Evolutionary conservation across 495 filamentous ascomycete species (phyloP).

Genomic region (Collariella sp.): DNA sequence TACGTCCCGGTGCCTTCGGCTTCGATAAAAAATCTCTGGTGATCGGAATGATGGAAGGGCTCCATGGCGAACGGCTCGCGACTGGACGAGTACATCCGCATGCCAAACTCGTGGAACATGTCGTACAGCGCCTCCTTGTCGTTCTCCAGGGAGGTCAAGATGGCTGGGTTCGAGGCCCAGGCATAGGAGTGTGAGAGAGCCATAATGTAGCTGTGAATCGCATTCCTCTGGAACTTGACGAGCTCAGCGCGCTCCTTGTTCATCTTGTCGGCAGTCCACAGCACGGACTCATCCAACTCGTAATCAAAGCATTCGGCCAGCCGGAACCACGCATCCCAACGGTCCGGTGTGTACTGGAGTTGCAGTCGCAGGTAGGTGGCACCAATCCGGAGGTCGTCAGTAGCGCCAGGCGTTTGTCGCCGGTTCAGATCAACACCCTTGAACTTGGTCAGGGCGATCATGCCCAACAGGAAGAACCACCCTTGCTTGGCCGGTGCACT

Average conservation of each 20-base stretch:
- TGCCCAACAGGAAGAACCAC: slow-evolving; percentile 87
- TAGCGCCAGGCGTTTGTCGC: slow-evolving; percentile 63
- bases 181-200: slow-evolving; percentile 65
- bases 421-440: slow-evolving; percentile 64
- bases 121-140: slow-evolving; percentile 63
- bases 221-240: slow-evolving; percentile 63
- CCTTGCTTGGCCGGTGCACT: slow-evolving; percentile 64
- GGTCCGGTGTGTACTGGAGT: slow-evolving; percentile 70
- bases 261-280: slow-evolving; percentile 94
- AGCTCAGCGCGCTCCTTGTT: slow-evolving; percentile 75
- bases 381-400: slow-evolving; percentile 78
- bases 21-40: slow-evolving; percentile 67
- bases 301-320: slow-evolving; percentile 86
- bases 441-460: slow-evolving; percentile 81
- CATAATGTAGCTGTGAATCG: slow-evolving; percentile 92
- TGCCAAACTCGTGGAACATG: slow-evolving; percentile 83
- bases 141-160: slow-evolving; percentile 40
- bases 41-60: slow-evolving; percentile 65
- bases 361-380: slow-evolving; percentile 76
- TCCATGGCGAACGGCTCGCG: slow-evolving; percentile 87
- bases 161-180: slow-evolving; percentile 46
- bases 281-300: slow-evolving; percentile 81
- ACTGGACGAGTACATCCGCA: slow-evolving; percentile 82
- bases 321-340: slow-evolving; percentile 96
- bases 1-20: slow-evolving; percentile 60